Conservation (phyloP, 768 basidiomycete species). For the Amanita molliuscula region DNA sequence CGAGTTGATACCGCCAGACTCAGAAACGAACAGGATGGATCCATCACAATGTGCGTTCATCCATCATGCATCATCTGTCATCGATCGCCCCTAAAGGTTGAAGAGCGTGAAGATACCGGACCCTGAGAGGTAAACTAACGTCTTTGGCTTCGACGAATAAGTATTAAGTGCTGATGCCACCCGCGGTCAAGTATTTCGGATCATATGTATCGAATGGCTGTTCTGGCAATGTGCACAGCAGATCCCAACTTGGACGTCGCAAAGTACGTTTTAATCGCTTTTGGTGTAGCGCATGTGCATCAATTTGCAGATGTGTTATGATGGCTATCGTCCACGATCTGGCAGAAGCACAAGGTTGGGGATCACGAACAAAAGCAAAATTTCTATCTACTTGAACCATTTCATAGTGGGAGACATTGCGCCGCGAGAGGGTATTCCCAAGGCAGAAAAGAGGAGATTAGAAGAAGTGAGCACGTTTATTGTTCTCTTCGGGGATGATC, state of each 20-base stretch:
- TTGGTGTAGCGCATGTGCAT: not conserved
- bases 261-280: slow-evolving; percentile 39
- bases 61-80: not conserved
- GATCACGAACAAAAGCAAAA: not conserved
- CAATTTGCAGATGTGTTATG: slow-evolving; percentile 62
- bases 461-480: slow-evolving; percentile 43
- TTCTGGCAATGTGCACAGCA: slow-evolving; percentile 84
- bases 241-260: slow-evolving; percentile 62
- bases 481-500: not conserved
- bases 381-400: not conserved
- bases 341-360: slow-evolving; percentile 82
- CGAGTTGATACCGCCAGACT: slow-evolving; percentile 40
- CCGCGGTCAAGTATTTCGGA: slow-evolving; percentile 68
- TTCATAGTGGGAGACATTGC: slow-evolving; percentile 83
- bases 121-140: slow-evolving; percentile 58
- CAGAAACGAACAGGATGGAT: slow-evolving; percentile 97
- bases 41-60: slow-evolving; percentile 52
- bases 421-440: slow-evolving; percentile 78
- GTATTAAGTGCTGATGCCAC: not conserved
- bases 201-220: slow-evolving; percentile 96
- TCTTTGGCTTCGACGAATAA: not conserved
- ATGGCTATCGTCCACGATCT: slow-evolving; percentile 91
- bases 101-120: slow-evolving; percentile 51
- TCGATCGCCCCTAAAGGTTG: slow-evolving; percentile 1
- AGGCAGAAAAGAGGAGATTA: slow-evolving; percentile 66